These are phyloP conservation scores for Sanghuangporus baumii DNA, from an alignment of 1,284 basidiomycete species.

Conservation along the genomic window DNA sequence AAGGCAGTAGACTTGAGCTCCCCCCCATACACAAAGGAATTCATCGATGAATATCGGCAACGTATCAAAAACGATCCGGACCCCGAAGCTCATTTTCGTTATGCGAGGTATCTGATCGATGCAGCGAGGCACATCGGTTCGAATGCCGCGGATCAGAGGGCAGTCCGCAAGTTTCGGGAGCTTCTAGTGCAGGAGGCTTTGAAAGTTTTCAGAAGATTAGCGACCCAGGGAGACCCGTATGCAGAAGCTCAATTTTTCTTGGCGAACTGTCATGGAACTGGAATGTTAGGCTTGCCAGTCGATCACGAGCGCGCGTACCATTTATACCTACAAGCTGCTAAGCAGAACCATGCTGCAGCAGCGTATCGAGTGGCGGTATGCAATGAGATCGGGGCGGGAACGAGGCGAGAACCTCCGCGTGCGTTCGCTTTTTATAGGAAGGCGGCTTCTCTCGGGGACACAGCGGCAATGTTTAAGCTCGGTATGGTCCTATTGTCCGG, in stretches of 20 bases:
- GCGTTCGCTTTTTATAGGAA: constrained; percentile 97
- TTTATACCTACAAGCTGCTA: constrained; percentile 95
- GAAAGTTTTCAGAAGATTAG: constrained; percentile 88
- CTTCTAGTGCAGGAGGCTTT: constrained; percentile 83
- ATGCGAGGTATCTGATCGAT: constrained; percentile 97
- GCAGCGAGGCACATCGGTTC: constrained; percentile 91
- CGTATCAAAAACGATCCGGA: constrained; percentile 98
- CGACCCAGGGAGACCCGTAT: constrained; percentile 85
- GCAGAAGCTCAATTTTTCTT: constrained; percentile 99
- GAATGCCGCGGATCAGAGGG: constrained; percentile 69
- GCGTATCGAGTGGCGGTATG: constrained; percentile 98
- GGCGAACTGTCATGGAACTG: constrained; percentile 96
- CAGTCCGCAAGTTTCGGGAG: constrained; percentile 88
- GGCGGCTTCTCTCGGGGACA: constrained; percentile 93
- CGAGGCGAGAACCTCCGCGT: constrained; percentile 79
- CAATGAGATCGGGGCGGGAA: constrained; percentile 99
- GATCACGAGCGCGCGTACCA: constrained; percentile 99
- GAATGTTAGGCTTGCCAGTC: constrained; percentile 88
- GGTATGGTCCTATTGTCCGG: constrained; percentile 94
- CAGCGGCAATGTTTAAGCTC: constrained; percentile 98
- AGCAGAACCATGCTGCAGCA: constrained; percentile 93
- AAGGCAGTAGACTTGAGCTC: constrained; percentile 83
- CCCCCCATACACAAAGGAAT: constrained; percentile 91
- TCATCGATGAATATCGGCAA: constrained; percentile 94
- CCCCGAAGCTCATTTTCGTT: constrained; percentile 97